Evolutionary conservation across 176 grass and related monocot genomes (phyloP), one percentile per base, ranked within the genome.

Genomic region (Chloris gayana): DNA sequence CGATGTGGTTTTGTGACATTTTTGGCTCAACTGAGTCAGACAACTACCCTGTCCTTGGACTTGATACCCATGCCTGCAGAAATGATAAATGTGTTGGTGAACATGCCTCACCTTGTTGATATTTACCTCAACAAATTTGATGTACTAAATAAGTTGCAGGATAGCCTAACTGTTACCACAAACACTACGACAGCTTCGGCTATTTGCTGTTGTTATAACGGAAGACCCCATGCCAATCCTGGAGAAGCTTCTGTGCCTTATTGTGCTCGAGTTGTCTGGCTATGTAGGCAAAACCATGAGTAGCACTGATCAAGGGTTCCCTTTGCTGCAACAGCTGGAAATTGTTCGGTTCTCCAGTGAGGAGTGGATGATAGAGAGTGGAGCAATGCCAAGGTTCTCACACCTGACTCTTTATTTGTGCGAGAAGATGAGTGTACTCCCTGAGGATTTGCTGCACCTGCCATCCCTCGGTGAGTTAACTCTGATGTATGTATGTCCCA

Each of bases 181-280:
- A 57, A 53, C 25, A 19, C 61, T 83, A 57, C 81, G 62, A 0
- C 0, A 13, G 21, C 47, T 83, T 65, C 0, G 0, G 44, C 50
- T 83, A 31, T 0, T 0, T 10, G 61, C 72, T 17, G 1, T 10
- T 4, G 2, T 14, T 18, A 64, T 73, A 14, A 8, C 13, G 18
- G 9, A 64, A 74, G 69, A 73, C 31, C 69, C 58, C 1, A 73
- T 82, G 80, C 80, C 58, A 2, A 65, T 73, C 22, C 80, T 82
- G 0, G 80, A 73, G 59, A 82, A 82, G 80, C 80, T 82, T 47
- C 80, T 58, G 15, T 65, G 59, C 61, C 44, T 82, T 26, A 44
- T 65, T n/a, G 70, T 29, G 14, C 45, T 82, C 0, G 0, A 5
- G 9, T 64, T 82, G 30, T 6, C 0, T 1, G 50, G 80, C 44